Conservation (phyloP, 2,329 filamentous ascomycete species). For the Paradendryphiella salina region DNA sequence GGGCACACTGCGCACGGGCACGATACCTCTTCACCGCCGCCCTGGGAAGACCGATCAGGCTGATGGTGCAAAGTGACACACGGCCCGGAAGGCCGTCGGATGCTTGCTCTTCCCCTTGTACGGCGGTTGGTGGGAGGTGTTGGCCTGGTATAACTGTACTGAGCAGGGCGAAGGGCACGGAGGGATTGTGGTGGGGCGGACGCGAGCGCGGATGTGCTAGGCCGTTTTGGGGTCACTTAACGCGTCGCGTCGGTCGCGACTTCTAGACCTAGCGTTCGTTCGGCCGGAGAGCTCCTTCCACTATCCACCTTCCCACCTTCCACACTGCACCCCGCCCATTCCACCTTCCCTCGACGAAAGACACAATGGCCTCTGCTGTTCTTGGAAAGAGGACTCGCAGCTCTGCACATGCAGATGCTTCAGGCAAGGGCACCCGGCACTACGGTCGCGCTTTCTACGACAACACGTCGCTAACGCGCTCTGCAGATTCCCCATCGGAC, state of each 20-base stretch:
- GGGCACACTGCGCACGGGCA: no score
- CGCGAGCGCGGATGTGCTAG: slow-evolving; percentile 7
- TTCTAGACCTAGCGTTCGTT: neutral
- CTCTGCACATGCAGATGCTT: slow-evolving; percentile 28
- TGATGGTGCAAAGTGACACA: neutral
- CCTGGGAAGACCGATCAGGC: neutral
- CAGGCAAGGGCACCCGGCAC: slow-evolving; percentile 30
- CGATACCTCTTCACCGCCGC: neutral
- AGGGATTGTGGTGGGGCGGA: neutral
- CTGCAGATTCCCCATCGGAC: slow-evolving; percentile 28
- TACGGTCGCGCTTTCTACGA: slow-evolving; percentile 10
- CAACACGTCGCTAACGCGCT: slow-evolving; percentile 32
- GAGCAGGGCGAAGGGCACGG: neutral
- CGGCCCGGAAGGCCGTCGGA: neutral
- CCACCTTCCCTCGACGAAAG: slow-evolving; percentile 23
- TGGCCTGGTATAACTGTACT: no score
- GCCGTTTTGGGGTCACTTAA: slow-evolving; percentile 10
- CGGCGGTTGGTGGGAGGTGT: neutral
- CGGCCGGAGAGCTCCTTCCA: slow-evolving; percentile 17
- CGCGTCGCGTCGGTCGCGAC: slow-evolving; percentile 22
- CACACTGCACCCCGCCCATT: slow-evolving; percentile 26
- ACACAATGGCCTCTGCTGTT: slow-evolving; percentile 40
- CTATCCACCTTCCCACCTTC: slow-evolving; percentile 20
- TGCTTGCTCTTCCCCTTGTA: neutral
- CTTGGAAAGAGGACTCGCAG: slow-evolving; percentile 48